Evolutionary conservation across 192 early-diverging fungal species (phyloP).

Genomic region (Coemansia sp.): DNA sequence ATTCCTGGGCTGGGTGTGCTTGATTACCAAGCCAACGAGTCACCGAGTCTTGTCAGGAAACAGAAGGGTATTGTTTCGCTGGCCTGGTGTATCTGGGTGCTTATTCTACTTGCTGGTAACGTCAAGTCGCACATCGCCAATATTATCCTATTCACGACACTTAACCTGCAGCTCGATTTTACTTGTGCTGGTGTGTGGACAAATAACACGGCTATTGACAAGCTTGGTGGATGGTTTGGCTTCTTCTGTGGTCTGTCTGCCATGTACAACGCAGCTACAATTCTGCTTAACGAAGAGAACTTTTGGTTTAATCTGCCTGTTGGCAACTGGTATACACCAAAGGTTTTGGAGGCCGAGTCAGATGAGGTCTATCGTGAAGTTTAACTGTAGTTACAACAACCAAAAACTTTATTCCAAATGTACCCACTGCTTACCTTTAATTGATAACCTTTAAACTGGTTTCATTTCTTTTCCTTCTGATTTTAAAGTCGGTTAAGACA

Average conservation of each 20-base stretch:
- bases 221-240: constrained; percentile 47
- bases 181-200: constrained; percentile 34
- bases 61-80: constrained; percentile 34
- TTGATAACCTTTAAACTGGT: neutral
- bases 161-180: constrained; percentile 41
- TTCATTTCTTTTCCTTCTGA: neutral
- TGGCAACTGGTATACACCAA: constrained; percentile 50
- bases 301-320: constrained; percentile 53
- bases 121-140: constrained; percentile 45
- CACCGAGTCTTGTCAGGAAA: constrained; percentile 19
- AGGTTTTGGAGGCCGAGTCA: neutral
- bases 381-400: neutral
- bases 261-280: constrained; percentile 47
- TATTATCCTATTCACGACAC: constrained; percentile 36
- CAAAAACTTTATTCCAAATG: neutral
- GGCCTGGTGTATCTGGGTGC: constrained; percentile 47
- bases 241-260: constrained; percentile 50
- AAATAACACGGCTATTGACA: constrained; percentile 17
- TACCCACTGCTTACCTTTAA: too few species aligned
- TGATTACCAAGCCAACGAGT: constrained; percentile 28
- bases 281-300: constrained; percentile 48
- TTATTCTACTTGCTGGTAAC: constrained; percentile 44
- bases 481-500: neutral
- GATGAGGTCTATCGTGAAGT: constrained; percentile 2
- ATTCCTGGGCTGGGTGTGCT: constrained; percentile 33